Conservation (phyloP, 129 eudicot genomes). For the Erigeron canadensis region DNA sequence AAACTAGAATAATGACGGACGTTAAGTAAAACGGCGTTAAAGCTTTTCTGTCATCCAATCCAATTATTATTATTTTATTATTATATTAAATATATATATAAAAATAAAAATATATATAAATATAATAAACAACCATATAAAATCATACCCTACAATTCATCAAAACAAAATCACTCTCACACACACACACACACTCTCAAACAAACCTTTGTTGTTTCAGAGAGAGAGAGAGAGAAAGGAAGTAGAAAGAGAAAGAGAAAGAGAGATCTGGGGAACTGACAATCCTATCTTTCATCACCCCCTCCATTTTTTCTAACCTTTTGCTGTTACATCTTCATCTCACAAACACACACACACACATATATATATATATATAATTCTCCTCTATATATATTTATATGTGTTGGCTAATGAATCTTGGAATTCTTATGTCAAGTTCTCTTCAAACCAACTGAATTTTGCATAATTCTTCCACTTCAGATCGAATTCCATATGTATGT, state of each 20-base stretch:
- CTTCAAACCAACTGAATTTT: constrained; percentile 25
- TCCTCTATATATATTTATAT: no score
- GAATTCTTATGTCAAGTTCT: not conserved
- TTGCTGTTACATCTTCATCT: constrained; percentile 25
- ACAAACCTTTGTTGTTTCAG: constrained; percentile 14
- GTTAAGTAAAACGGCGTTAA: constrained; percentile 21
- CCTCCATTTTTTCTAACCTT: not conserved
- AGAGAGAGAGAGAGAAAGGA: constrained; percentile 26
- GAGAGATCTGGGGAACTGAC: constrained; percentile 40
- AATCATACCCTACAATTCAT: constrained; percentile 24
- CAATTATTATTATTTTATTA: no score
- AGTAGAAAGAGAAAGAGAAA: constrained; percentile 23
- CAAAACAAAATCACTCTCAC: constrained; percentile 25
- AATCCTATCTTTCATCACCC: constrained; percentile 45
- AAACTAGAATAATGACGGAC: no score
- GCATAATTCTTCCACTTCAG: not conserved
- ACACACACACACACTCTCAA: constrained; percentile 6
- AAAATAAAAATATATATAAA: no score
- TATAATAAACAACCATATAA: constrained; percentile 35
- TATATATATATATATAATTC: constrained; percentile 9
- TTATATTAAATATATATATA: no score
- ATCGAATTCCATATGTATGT: constrained; percentile 22
- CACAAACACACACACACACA: constrained; percentile 23
- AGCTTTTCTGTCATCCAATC: constrained; percentile 28
- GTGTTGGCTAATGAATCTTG: no score